These are phyloP conservation scores for Gamsiella multidivaricata DNA, from an alignment of 192 early-diverging fungal genomes.

Conservation along the genomic window DNA sequence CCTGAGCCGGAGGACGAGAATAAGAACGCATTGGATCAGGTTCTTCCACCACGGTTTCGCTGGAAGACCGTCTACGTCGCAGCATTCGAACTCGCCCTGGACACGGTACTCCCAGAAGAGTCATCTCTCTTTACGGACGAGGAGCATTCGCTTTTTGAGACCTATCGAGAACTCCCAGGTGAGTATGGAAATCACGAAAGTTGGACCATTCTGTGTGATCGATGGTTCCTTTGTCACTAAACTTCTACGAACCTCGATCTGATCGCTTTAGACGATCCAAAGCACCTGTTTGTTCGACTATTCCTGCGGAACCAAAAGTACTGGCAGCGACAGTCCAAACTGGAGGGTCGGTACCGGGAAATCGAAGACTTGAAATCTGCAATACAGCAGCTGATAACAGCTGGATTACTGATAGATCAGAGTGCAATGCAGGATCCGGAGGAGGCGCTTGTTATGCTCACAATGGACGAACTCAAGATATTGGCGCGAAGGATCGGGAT, in stretches of 20 bases:
- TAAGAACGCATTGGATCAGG: constrained; percentile 1
- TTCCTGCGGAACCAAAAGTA: constrained; percentile 55
- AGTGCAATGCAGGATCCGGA: constrained; percentile 12
- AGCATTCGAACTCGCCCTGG: constrained; percentile 50
- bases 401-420: constrained; percentile 40
- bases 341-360: constrained; percentile 42
- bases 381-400: constrained; percentile 25
- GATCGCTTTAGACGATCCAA: constrained; percentile 38
- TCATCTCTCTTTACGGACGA: constrained; percentile 55
- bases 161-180: constrained; percentile 43
- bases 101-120: constrained; percentile 57
- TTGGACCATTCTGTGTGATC: neutral
- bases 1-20: constrained; percentile 1
- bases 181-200: neutral
- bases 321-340: constrained; percentile 44
- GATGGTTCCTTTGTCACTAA: neutral
- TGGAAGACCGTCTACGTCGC: constrained; percentile 60
- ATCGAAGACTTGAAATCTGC: constrained; percentile 29
- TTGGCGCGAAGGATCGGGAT: constrained; percentile 22
- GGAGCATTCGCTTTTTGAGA: constrained; percentile 49
- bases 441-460: constrained; percentile 31
- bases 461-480: constrained; percentile 48
- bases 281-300: constrained; percentile 56
- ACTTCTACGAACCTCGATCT: neutral
- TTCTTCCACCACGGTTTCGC: constrained; percentile 13